phyloP scores from a whole-genome alignment of 495 filamentous ascomycete species.

The Penicillium dipodomyicola region DNA sequence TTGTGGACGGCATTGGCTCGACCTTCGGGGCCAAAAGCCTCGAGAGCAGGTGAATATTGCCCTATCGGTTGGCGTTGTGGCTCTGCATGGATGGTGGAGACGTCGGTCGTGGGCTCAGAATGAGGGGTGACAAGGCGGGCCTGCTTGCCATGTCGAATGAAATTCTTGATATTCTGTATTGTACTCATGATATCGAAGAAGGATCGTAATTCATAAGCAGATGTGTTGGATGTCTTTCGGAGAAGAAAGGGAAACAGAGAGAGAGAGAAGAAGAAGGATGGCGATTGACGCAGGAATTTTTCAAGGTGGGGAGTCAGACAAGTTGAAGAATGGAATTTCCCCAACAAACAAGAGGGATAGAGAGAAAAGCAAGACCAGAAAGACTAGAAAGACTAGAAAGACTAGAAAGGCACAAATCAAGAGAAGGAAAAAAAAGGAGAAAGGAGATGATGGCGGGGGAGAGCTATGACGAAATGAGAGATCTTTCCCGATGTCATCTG shows the following conservation, averaged over 20 bases:
- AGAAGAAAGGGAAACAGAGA: conserved; percentile 6
- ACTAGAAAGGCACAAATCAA: not conserved
- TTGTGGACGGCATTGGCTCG: conserved; percentile 55
- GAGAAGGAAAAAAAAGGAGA: conserved; percentile 60
- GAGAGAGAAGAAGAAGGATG: conserved; percentile 31
- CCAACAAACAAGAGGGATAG: not conserved
- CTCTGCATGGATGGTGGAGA: conserved; percentile 65
- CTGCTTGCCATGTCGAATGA: conserved; percentile 98
- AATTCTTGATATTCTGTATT: conserved; percentile 92
- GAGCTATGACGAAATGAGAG: conserved; percentile 27
- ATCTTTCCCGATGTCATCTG: conserved; percentile 30
- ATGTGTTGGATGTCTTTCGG: not conserved
- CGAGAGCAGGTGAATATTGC: conserved; percentile 51
- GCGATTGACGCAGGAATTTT: conserved; percentile 64
- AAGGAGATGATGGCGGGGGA: conserved; percentile 72
- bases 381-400: not conserved
- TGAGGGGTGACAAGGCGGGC: conserved; percentile 67
- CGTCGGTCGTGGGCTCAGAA: conserved; percentile 65
- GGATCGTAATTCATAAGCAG: not conserved
- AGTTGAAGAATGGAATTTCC: not conserved
- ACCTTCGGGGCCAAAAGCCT: conserved; percentile 51
- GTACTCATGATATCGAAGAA: conserved; percentile 58
- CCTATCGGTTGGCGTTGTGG: conserved; percentile 54
- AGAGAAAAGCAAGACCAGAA: not conserved
- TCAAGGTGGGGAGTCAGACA: not conserved